Conservation (phyloP, 306 rosid genomes). For the Quercus mongolica region DNA sequence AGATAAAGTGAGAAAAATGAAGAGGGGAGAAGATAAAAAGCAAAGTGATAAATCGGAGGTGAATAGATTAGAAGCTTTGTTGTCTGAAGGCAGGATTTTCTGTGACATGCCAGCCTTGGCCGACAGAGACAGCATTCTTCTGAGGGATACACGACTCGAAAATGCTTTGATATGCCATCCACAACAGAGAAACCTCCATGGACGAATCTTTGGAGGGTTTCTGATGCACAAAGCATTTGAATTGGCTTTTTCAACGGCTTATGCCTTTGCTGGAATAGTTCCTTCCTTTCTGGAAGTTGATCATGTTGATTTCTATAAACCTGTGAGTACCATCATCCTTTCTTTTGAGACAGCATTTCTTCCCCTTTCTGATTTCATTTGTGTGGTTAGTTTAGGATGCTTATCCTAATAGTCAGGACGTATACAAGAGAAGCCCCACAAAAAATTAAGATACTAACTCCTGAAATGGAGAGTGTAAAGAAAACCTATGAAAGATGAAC, state of each 20-base stretch:
- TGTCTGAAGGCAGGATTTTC: constrained; percentile 79
- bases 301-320: constrained; percentile 88
- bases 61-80: constrained; percentile 40
- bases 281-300: constrained; percentile 96
- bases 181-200: constrained; percentile 95
- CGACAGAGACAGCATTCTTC: constrained; percentile 88
- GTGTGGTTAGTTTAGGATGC: not conserved
- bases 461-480: not conserved
- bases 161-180: constrained; percentile 90
- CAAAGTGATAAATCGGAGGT: constrained; percentile 44
- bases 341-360: not conserved
- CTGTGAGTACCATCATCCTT: constrained; percentile 53
- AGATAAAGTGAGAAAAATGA: constrained; percentile 60
- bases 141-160: constrained; percentile 73
- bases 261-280: constrained; percentile 84
- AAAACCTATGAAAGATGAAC: not conserved
- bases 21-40: constrained; percentile 46
- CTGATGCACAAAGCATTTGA: constrained; percentile 94
- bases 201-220: constrained; percentile 95
- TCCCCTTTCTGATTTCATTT: not conserved
- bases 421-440: not conserved
- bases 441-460: not conserved
- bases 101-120: constrained; percentile 96
- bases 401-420: not conserved
- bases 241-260: constrained; percentile 91